Conservation (phyloP, 192 early-diverging fungal genomes). For the Backusella psychrophila region DNA sequence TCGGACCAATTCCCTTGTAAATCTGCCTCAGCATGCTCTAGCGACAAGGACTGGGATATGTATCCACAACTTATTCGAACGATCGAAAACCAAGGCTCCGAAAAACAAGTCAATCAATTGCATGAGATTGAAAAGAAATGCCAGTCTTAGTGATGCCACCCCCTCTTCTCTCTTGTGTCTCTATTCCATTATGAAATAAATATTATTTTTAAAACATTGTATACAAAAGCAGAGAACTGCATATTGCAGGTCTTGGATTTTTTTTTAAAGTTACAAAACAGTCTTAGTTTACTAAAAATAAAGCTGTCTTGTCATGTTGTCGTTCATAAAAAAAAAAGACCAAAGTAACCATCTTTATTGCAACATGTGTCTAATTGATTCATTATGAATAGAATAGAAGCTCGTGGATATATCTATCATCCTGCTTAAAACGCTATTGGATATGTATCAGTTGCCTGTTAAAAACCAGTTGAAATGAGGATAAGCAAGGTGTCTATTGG, state of each 20-base stretch:
- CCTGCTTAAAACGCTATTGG: neutral
- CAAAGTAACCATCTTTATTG: neutral
- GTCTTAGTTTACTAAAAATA: neutral
- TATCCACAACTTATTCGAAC: neutral
- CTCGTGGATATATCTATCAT: neutral
- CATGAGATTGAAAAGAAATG: constrained; percentile 5
- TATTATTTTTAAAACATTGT: neutral
- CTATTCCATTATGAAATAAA: neutral
- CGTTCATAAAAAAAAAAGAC: too few relatives aligned
- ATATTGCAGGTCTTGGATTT: too few relatives aligned
- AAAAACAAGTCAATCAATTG: neutral
- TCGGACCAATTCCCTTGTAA: neutral
- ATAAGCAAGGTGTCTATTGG: too few relatives aligned
- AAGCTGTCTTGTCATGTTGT: too few relatives aligned
- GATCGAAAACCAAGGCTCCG: neutral
- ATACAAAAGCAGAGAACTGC: too few relatives aligned
- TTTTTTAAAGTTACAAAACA: neutral
- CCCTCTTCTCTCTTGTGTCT: neutral
- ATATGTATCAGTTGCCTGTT: neutral
- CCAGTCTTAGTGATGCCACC: neutral
- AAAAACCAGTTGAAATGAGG: too few relatives aligned
- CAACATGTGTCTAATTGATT: neutral
- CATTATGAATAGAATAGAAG: neutral
- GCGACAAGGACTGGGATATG: neutral
- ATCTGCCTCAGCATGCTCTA: neutral